Evolutionary conservation across 352 stramenopile species (phyloP), one percentile per base, ranked within the genome.

Genomic region (Nothophytophthora sp.): DNA sequence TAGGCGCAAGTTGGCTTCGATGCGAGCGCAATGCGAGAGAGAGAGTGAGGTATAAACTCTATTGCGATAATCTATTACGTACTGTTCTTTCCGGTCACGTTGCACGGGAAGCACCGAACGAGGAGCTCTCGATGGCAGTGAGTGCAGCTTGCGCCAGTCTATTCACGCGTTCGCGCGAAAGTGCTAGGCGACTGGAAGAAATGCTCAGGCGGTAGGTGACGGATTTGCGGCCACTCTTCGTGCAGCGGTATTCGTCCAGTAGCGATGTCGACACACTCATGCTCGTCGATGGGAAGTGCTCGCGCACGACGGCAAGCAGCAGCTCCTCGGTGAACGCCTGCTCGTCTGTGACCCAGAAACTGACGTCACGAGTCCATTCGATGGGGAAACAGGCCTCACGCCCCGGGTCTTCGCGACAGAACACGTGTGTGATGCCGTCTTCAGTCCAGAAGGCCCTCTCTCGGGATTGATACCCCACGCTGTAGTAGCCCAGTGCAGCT

Each of bases 391-490:
- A 67, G 23, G 82, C 67, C n/a, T 46, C 18, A 2, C 54, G 60
- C 4, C 67, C 77, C 9, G 68, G 41, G 19, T 59, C 57, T 48
- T 90, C 74, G 20, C 60, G 61, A 29, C 61, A 73, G 44, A 93
- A 93, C 11, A 93, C 78, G 39, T 93, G 81, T 15, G 78, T 72
- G 35, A 93, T 62, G 35, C 76, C 81, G 34, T 77, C 72, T 2
- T 61, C 57, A 11, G 75, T 90, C 70, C 81, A 89, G 53, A 93
- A 93, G 6, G 76, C 61, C 33, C 76, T 81, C 41, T 93, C 78
- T 38, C 73, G 67, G 2, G 89, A 79, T 36, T 89, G 79, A 61
- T 92, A 89, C 30, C 83, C 83, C 23, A 92, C 81, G 36, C 80
- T 90, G 50, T 83, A 77, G 69, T 93, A 93, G n/a, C 83, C 83